Conservation (phyloP, 2,329 filamentous ascomycete genomes). For the Penicillium aurantiogriseum region DNA sequence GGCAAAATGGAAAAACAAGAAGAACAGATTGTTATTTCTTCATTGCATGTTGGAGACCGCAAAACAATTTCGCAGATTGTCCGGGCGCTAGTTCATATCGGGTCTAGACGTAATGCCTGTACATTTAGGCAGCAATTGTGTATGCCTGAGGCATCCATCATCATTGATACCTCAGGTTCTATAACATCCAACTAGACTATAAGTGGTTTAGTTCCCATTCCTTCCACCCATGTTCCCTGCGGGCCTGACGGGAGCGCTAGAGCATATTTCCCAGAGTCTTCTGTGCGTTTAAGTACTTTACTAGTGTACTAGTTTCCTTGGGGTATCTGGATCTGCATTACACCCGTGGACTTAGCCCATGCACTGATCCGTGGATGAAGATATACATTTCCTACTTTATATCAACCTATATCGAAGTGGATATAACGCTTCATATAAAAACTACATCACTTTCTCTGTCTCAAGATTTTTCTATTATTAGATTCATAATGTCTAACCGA, state of each 20-base stretch:
- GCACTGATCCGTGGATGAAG: conserved; percentile 12
- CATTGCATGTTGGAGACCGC: neutral
- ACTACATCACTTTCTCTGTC: neutral
- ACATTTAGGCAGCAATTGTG: neutral
- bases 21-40: conserved; percentile 1
- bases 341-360: neutral
- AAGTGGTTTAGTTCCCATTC: conserved; percentile 9
- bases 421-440: neutral
- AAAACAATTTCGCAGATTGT: conserved; percentile 17
- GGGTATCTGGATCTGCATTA: conserved; percentile 9
- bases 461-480: neutral
- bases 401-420: neutral
- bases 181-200: neutral
- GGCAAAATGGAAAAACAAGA: neutral
- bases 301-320: conserved; percentile 14
- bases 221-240: conserved; percentile 7
- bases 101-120: conserved; percentile 5
- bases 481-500: neutral
- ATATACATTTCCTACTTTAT: neutral
- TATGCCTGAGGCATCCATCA: neutral
- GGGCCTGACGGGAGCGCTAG: conserved; percentile 10
- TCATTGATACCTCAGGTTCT: neutral
- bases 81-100: conserved; percentile 7
- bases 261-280: conserved; percentile 5
- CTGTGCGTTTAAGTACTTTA: conserved; percentile 8